Percentiles rank a stretch among this genome's conserved stretches.
Conservation (phyloP, 768 basidiomycete genomes). For the Dentipellis fragilis region DNA sequence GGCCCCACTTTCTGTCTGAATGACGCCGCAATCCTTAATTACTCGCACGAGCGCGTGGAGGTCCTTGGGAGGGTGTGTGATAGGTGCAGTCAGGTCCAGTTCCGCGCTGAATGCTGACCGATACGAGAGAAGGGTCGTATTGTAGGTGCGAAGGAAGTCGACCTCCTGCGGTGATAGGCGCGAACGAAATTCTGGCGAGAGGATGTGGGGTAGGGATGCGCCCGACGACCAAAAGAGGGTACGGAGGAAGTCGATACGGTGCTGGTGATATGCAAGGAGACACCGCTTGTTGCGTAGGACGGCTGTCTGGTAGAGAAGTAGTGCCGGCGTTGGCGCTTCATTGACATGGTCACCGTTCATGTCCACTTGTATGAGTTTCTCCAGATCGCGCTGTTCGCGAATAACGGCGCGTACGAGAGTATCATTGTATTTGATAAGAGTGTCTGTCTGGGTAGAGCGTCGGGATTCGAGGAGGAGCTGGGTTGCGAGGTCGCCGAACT, state of each 20-base stretch:
- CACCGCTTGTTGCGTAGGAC: conserved; percentile 93
- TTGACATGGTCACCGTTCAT: conserved; percentile 23
- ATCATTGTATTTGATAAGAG: conserved; percentile 88
- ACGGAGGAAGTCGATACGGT: conserved; percentile 73
- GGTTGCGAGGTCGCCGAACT: conserved; percentile 79
- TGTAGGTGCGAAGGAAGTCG: conserved; percentile 79
- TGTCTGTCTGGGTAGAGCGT: conserved; percentile 74
- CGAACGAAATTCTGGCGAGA: conserved; percentile 58
- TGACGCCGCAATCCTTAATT: conserved; percentile 80
- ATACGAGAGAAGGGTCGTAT: conserved; percentile 72
- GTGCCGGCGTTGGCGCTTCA: conserved; percentile 33
- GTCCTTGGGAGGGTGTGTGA: conserved; percentile 80
- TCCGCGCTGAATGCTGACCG: conserved; percentile 78
- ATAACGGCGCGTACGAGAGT: conserved; percentile 75
- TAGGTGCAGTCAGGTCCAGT: conserved; percentile 78
- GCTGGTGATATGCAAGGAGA: conserved; percentile 85
- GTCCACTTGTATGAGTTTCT: conserved; percentile 35
- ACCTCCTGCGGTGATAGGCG: conserved; percentile 75
- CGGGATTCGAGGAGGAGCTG: conserved; percentile 83
- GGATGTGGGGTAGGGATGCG: conserved; percentile 77
- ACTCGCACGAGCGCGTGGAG: conserved; percentile 84
- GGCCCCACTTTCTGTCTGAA: conserved; percentile 85
- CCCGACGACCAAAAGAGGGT: conserved; percentile 87
- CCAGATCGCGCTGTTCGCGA: conserved; percentile 87
- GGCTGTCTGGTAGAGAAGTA: conserved; percentile 82